These are phyloP conservation scores for Sporothrix brunneoviolacea DNA, from an alignment of 2,329 filamentous ascomycete genomes.

Conservation along the genomic window DNA sequence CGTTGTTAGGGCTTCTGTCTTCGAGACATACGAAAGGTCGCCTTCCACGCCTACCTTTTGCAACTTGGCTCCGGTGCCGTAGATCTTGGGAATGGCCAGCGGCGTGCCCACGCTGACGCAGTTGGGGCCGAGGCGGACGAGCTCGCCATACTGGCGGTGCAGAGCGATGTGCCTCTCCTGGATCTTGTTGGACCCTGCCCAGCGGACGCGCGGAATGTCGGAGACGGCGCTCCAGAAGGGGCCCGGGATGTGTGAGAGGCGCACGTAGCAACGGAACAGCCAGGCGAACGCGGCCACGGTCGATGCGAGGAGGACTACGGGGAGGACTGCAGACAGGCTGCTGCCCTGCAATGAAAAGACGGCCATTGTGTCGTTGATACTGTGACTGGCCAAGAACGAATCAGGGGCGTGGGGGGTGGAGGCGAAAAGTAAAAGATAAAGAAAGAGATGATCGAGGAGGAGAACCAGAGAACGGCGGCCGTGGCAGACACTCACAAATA, in stretches of 20 bases:
- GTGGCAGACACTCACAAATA: too few species aligned
- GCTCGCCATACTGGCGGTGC: slow-evolving; percentile 6
- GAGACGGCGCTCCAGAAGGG: slow-evolving; percentile 1
- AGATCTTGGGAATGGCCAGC: slow-evolving; percentile 2
- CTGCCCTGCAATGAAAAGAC: background rate
- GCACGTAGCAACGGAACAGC: background rate
- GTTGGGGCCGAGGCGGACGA: slow-evolving; percentile 6
- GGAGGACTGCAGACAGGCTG: too few species aligned
- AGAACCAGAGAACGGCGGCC: too few species aligned
- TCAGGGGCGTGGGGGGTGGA: too few species aligned
- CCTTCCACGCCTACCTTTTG: background rate
- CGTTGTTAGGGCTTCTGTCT: too few species aligned
- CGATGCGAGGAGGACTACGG: background rate
- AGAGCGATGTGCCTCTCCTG: slow-evolving; percentile 7
- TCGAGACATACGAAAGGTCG: too few species aligned
- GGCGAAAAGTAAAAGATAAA: too few species aligned
- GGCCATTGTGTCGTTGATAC: too few species aligned
- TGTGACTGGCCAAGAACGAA: too few species aligned
- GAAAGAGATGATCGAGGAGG: too few species aligned
- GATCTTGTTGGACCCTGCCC: slow-evolving; percentile 5
- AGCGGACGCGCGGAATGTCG: slow-evolving; percentile 5
- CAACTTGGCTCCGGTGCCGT: slow-evolving; percentile 9
- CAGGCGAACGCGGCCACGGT: background rate
- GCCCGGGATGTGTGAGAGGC: slow-evolving; percentile 9
- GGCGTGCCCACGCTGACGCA: slow-evolving; percentile 5